Evolutionary conservation across 208 protist species (phyloP).

Genomic region (Phytomonas francai): DNA sequence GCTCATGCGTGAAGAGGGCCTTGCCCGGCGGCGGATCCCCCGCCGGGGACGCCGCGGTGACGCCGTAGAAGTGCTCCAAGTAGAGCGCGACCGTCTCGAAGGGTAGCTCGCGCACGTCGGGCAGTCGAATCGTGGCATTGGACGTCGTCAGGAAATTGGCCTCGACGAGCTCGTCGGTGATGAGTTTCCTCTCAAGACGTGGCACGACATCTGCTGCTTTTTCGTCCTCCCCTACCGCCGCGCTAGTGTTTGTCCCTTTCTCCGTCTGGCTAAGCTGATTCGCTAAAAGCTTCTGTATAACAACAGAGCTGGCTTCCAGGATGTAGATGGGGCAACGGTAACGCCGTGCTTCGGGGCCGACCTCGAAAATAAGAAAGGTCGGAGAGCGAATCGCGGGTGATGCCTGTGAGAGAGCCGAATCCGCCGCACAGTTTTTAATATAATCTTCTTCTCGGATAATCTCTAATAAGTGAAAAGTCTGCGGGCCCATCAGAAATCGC

Average conservation of each 20-base stretch:
- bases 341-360: neutral
- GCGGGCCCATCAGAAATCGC: neutral
- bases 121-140: constrained; percentile 19
- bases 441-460: neutral
- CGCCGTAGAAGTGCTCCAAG: constrained; percentile 62
- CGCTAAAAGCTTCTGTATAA: constrained; percentile 32
- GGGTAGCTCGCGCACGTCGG: constrained; percentile 18
- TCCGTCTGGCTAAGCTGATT: constrained; percentile 7
- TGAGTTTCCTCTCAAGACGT: neutral
- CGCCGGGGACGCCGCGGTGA: constrained; percentile 5
- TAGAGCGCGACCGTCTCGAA: constrained; percentile 61
- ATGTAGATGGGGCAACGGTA: constrained; percentile 38
- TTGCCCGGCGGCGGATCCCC: neutral
- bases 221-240: neutral
- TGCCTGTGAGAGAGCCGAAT: neutral
- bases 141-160: neutral
- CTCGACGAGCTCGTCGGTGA: neutral
- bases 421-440: neutral
- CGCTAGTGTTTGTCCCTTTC: neutral
- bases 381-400: neutral
- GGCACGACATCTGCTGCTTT: neutral
- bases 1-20: neutral
- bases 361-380: neutral
- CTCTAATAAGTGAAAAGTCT: neutral
- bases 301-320: constrained; percentile 21